phyloP scores from a whole-genome alignment of 495 filamentous ascomycete species.

The Neurospora africana region DNA sequence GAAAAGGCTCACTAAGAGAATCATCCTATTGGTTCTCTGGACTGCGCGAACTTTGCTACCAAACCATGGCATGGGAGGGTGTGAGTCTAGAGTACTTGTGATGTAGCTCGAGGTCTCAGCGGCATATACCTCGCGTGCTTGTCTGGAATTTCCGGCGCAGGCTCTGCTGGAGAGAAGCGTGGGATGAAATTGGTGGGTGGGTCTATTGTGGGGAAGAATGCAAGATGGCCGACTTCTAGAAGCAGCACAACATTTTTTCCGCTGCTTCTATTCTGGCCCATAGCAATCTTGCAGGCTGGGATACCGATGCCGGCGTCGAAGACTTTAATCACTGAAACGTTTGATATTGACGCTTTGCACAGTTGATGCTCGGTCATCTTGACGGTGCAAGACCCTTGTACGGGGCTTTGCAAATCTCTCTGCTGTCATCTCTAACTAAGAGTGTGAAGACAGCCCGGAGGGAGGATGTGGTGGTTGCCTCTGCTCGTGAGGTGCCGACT shows the following conservation, averaged over 20 bases:
- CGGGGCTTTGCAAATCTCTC: background rate
- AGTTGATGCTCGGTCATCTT: background rate
- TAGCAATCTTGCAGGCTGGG: background rate
- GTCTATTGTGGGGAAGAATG: slow-evolving; percentile 9
- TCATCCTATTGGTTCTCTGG: slow-evolving; percentile 18
- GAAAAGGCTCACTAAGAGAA: slow-evolving; percentile 17
- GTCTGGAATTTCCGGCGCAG: slow-evolving; percentile 15
- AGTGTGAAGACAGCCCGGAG: background rate
- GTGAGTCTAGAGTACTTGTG: slow-evolving; percentile 5
- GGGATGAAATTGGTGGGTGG: slow-evolving; percentile 14
- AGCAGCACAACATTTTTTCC: background rate
- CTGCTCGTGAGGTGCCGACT: background rate
- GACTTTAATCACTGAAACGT: background rate
- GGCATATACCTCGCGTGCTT: slow-evolving; percentile 2
- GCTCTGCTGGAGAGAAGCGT: slow-evolving; percentile 12
- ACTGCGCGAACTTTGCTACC: slow-evolving; percentile 3
- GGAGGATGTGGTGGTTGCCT: background rate
- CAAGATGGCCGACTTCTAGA: background rate
- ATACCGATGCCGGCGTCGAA: background rate
- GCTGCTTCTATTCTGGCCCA: background rate
- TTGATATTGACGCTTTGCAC: background rate
- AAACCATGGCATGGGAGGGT: slow-evolving; percentile 16
- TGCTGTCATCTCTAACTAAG: background rate
- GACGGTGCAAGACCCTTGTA: background rate
- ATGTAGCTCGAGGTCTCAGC: slow-evolving; percentile 11